Percentiles rank a stretch among this genome's conserved stretches.
Evolutionary conservation across 495 filamentous ascomycete genomes (phyloP).

Genomic region (Lentithecium fluviatile): DNA sequence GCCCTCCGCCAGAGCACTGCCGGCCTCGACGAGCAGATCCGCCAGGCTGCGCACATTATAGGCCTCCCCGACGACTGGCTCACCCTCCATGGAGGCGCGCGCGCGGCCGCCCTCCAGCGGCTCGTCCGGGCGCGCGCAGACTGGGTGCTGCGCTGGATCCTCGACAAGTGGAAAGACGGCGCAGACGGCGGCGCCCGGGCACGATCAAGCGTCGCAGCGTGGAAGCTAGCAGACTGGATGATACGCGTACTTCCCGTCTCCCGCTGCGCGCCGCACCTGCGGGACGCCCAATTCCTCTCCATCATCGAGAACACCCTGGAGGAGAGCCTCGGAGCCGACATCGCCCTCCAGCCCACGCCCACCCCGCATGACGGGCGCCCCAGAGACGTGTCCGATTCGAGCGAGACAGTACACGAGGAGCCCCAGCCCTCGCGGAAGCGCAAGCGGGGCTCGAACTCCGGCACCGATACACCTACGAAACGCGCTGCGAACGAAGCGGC

Average conservation of each 20-base stretch:
- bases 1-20: constrained; percentile 26
- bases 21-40: constrained; percentile 33
- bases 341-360: background rate
- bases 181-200: constrained; percentile 31
- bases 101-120: constrained; percentile 41
- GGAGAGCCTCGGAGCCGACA: constrained; percentile 27
- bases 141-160: constrained; percentile 67
- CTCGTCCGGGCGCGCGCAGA: constrained; percentile 52
- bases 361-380: background rate
- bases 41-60: constrained; percentile 28
- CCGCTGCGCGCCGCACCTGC: constrained; percentile 25
- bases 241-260: constrained; percentile 29
- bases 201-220: constrained; percentile 23
- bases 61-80: constrained; percentile 38
- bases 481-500: background rate
- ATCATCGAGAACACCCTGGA: constrained; percentile 31
- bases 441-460: constrained; percentile 19
- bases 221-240: constrained; percentile 33
- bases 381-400: constrained; percentile 16
- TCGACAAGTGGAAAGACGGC: constrained; percentile 56
- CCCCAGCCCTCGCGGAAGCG: constrained; percentile 25
- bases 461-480: constrained; percentile 15
- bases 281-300: constrained; percentile 20
- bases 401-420: constrained; percentile 27
- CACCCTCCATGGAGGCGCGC: constrained; percentile 10